Conservation (phyloP, 352 stramenopile genomes). For the Globisporangium iwayamae region DNA sequence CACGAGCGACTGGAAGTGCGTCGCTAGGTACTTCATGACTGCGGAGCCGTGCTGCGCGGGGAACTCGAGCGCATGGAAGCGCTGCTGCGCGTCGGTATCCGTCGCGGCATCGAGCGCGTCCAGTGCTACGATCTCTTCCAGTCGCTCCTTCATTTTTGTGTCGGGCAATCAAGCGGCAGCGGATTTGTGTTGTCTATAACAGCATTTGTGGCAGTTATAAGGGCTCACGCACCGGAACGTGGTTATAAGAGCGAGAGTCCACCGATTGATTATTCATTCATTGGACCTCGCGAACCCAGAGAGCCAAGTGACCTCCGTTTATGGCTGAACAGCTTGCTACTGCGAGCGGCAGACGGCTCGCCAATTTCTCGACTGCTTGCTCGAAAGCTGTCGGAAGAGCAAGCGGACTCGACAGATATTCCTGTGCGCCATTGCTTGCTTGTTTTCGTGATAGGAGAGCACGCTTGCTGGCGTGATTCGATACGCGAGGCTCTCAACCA, state of each 20-base stretch:
- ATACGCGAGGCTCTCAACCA: neutral
- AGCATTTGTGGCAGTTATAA: neutral
- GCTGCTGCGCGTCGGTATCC: conserved; percentile 45
- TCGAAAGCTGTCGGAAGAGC: no score
- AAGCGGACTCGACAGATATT: no score
- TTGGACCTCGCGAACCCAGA: no score
- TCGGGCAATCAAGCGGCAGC: neutral
- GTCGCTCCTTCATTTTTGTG: conserved; percentile 12
- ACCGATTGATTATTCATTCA: no score
- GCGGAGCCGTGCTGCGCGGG: conserved; percentile 51
- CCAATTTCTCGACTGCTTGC: no score
- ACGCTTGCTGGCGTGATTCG: no score
- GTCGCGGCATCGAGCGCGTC: conserved; percentile 21
- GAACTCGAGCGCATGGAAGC: conserved; percentile 72
- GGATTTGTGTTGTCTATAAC: neutral
- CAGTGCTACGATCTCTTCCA: conserved; percentile 43
- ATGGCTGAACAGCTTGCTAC: no score
- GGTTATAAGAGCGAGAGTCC: neutral
- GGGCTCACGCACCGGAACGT: neutral
- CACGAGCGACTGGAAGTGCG: conserved; percentile 46
- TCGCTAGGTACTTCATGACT: conserved; percentile 61
- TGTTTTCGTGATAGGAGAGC: no score
- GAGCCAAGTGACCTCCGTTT: no score
- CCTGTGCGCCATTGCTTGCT: no score
- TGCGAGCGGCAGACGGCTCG: no score